These are phyloP conservation scores for Cordyceps militaris DNA, from an alignment of 2,329 filamentous ascomycete species.

Conservation along the genomic window DNA sequence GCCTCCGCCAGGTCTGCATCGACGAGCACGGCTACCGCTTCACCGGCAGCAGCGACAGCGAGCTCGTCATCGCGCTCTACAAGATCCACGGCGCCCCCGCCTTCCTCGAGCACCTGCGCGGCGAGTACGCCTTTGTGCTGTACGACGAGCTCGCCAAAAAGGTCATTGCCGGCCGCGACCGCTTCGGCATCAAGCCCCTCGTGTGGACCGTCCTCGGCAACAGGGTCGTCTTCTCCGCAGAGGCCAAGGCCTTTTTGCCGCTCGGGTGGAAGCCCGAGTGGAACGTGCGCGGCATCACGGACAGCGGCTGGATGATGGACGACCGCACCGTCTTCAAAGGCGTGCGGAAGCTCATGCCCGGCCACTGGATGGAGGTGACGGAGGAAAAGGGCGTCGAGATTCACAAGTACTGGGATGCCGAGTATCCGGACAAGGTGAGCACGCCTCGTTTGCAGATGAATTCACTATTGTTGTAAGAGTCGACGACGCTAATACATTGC, in stretches of 20 bases:
- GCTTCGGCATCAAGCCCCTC: constrained; percentile 51
- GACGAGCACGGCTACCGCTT: constrained; percentile 35
- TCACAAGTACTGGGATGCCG: constrained; percentile 45
- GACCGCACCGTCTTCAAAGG: constrained; percentile 42
- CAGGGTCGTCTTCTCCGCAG: constrained; percentile 41
- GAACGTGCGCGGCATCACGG: constrained; percentile 40
- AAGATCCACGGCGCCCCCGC: not conserved
- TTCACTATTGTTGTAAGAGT: not conserved
- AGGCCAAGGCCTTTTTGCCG: constrained; percentile 46
- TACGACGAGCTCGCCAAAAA: constrained; percentile 32
- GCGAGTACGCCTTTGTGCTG: constrained; percentile 10
- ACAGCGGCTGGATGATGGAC: constrained; percentile 37
- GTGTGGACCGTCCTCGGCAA: constrained; percentile 39
- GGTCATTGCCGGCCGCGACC: constrained; percentile 44
- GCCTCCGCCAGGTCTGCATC: constrained; percentile 31
- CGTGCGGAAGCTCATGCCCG: constrained; percentile 38
- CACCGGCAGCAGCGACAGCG: constrained; percentile 39
- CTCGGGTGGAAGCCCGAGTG: constrained; percentile 46
- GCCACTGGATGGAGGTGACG: constrained; percentile 33
- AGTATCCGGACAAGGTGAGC: constrained; percentile 44
- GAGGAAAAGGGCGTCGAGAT: constrained; percentile 31
- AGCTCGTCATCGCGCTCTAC: constrained; percentile 42
- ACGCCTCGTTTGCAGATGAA: not conserved
- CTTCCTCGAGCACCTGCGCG: not conserved
- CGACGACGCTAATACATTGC: not conserved